These are phyloP conservation scores for Fusarium transvaalense DNA, from an alignment of 2,329 filamentous ascomycete species.

Conservation along the genomic window DNA sequence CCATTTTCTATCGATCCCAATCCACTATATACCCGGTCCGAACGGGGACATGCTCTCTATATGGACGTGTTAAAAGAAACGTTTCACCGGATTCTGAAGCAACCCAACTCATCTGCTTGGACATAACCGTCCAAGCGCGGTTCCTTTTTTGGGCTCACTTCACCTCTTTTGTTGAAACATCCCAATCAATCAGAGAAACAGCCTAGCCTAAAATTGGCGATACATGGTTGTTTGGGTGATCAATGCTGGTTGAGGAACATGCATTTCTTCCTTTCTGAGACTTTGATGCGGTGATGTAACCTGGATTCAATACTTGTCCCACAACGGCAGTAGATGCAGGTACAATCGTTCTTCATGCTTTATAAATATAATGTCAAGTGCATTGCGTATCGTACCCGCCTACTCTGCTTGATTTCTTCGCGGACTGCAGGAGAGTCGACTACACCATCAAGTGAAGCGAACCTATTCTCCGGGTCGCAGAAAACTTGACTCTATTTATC, in stretches of 20 bases:
- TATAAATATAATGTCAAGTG: constrained; percentile 23
- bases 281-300: constrained; percentile 26
- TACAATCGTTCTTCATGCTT: not conserved
- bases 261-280: constrained; percentile 16
- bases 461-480: no score
- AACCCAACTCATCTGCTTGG: constrained; percentile 1
- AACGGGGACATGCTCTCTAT: not conserved
- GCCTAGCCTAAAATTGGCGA: constrained; percentile 3
- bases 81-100: constrained; percentile 37
- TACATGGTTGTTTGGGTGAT: constrained; percentile 17
- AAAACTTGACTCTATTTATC: no score
- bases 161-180: constrained; percentile 21
- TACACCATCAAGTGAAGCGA: not conserved
- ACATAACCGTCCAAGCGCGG: constrained; percentile 24
- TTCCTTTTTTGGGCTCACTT: constrained; percentile 6
- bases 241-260: constrained; percentile 24
- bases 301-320: constrained; percentile 28
- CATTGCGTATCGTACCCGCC: no score
- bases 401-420: not conserved
- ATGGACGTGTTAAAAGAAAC: not conserved
- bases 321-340: constrained; percentile 7
- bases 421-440: not conserved
- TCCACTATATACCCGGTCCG: not conserved
- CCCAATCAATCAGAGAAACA: constrained; percentile 24
- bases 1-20: not conserved